Base-by-base conservation (phyloP, 768 basidiomycete genomes). In the Leccinum ochraceum region DNA sequence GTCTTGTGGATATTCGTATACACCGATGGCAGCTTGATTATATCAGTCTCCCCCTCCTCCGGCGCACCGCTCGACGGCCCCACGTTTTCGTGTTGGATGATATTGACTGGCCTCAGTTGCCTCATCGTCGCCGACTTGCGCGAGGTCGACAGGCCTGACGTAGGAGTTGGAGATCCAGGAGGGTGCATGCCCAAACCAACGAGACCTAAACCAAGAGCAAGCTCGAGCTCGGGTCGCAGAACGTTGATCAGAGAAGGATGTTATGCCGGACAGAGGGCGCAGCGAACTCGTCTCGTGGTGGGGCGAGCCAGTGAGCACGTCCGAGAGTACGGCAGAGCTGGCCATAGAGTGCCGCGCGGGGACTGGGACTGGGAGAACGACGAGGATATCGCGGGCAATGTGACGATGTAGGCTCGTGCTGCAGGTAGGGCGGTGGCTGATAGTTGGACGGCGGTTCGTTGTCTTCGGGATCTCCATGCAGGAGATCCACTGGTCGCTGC, bases 351-450 rank as follows among this genome's bases (percentile, higher is more conserved):
- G 53, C 9, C 65, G 66, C 7, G 37, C 28, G 28, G 28, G 28
- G 28, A 30, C 28, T 8, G 28, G 28, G 36, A 71, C 46, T 72
- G 77, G 0, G 77, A 75, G 9, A 78, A 74, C 6, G 79, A 77
- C 4, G 4, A 37, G 36, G 26, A 26, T 26, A 26, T 26, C 26
- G 26, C 3, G 4, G 26, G 28, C 8, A 8, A 30, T 8, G 28
- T 30, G 28, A 30, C 28, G 28, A 30, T 1, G 28, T 10, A 87
- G 26, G 91, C 63, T 92, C 87, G 0, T 90, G 90, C 36, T 80
- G 81, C 69, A 89, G 88, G 71, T 85, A 89, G 60, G 90, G 28
- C 26, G 82, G 50, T 84, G 83, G 30, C 83, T 86, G 1, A 85
- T 83, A 79, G 28, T 75, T 63, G 62, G 70, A 65, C 56, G 68